Conservation (phyloP, 768 basidiomycete species). For the Pluteus cervinus region DNA sequence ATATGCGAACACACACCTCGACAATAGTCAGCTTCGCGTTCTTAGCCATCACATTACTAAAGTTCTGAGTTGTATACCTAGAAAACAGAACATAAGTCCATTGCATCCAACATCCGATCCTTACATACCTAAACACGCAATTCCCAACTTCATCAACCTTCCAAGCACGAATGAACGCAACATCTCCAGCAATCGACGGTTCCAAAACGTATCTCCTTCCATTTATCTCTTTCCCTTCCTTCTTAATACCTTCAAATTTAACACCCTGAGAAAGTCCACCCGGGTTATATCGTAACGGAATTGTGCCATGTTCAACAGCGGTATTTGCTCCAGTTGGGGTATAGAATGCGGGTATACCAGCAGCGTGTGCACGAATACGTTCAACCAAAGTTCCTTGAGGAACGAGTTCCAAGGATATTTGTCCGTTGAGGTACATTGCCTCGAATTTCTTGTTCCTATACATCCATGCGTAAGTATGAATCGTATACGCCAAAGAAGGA, state of each 20-base stretch:
- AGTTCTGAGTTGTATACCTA: constrained; percentile 86
- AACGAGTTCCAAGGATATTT: constrained; percentile 81
- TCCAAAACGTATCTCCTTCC: constrained; percentile 83
- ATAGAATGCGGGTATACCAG: constrained; percentile 91
- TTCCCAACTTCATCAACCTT: constrained; percentile 91
- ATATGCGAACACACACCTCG: constrained; percentile 43
- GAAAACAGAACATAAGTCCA: constrained; percentile 2
- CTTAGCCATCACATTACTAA: constrained; percentile 81
- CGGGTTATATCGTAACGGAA: constrained; percentile 73
- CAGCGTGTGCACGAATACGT: constrained; percentile 82
- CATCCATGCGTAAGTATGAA: constrained; percentile 2
- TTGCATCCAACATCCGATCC: background rate
- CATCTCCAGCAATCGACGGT: constrained; percentile 70
- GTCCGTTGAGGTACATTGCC: constrained; percentile 69
- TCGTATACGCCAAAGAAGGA: background rate
- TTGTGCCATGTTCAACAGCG: constrained; percentile 72
- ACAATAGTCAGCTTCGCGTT: constrained; percentile 88
- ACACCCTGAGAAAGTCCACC: constrained; percentile 71
- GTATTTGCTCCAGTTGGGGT: constrained; percentile 88
- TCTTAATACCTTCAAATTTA: constrained; percentile 64
- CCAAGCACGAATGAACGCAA: constrained; percentile 87
- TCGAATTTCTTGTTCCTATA: constrained; percentile 84
- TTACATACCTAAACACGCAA: constrained; percentile 74
- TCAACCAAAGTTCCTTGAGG: constrained; percentile 91
- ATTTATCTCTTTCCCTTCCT: constrained; percentile 71